A percentile compares a stretch with the other conserved stretches of the same genome.
Evolutionary conservation across 1,139 yeast genomes (phyloP).

Genomic region (Zhuliangozyma parablackwelliae): DNA sequence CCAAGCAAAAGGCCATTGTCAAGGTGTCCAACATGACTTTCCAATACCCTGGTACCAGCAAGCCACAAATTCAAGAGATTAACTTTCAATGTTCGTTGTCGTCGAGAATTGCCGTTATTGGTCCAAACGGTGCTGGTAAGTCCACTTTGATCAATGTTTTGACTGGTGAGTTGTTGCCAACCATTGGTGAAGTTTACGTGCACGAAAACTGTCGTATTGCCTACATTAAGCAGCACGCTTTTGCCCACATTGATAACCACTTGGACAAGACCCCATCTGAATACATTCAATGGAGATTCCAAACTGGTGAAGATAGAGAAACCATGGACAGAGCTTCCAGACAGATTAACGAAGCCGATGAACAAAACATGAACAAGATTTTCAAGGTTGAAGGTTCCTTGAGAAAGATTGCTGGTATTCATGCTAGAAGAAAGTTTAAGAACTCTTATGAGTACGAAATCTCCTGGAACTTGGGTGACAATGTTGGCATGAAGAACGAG

Average conservation of each 20-base stretch:
- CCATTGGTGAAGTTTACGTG: conserved; percentile 96
- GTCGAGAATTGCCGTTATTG: conserved; percentile 99
- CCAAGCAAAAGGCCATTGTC: conserved; percentile 99
- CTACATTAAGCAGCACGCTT: conserved; percentile 99
- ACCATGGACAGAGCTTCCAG: conserved; percentile 99
- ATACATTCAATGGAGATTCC: conserved; percentile 99
- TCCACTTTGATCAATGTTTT: conserved; percentile 96
- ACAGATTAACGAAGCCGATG: conserved; percentile 95
- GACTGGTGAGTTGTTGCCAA: conserved; percentile 99
- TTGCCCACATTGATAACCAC: conserved; percentile 97
- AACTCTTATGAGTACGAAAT: conserved; percentile 99
- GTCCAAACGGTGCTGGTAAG: conserved; percentile 99
- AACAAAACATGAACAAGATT: conserved; percentile 97
- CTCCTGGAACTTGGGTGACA: conserved; percentile 95
- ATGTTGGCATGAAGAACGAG: conserved; percentile 97
- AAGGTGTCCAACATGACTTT: conserved; percentile 94
- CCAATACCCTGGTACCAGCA: conserved; percentile 98
- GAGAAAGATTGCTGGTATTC: conserved; percentile 94
- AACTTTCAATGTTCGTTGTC: conserved; percentile 98
- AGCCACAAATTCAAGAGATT: conserved; percentile 87
- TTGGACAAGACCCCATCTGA: conserved; percentile 99
- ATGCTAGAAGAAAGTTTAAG: conserved; percentile 99
- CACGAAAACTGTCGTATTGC: conserved; percentile 99
- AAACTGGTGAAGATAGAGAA: conserved; percentile 99
- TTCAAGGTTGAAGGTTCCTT: conserved; percentile 98